Base-by-base conservation (phyloP, 768 basidiomycete species). In the Chalciporus piperatus region DNA sequence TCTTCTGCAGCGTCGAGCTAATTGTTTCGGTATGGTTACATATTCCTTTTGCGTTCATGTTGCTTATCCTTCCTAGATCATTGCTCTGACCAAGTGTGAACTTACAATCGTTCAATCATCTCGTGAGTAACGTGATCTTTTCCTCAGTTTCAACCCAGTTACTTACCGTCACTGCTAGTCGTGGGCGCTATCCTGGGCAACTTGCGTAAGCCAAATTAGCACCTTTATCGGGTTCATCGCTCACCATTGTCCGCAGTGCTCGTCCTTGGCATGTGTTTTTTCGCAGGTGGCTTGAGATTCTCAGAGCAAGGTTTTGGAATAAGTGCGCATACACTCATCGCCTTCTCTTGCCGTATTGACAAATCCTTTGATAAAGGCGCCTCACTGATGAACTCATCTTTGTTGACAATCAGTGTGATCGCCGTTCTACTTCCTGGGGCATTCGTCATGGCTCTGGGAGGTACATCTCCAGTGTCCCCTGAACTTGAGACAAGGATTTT, bases 181-280 rank as follows among this genome's bases (percentile, higher is more conserved):
- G 77, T 94, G 51, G 92, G 92, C 1, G 83, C 86, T 1, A 90
- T 94, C 66, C 70, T 94, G 14, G 87, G 85, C 61, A 92, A 91
- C 69, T 73, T 89, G 47, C 65, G 82, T 83, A 55, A 32, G 81
- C 27, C 27, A 1, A 27, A 27, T 6, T 27, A 5, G 6, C 6
- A 27, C 3, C 27, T 6, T 7, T 9, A 5, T 27, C 22, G 22
- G 22, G 22, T 27, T 7, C 9, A 7, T 32, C 2, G 14, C 30
- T 32, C 44, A 27, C 1, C 9, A 17, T 6, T 28, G 10, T 33
- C 4, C 20, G 17, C 40, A 91, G 89, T 94, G 2, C 80, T 94
- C 37, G 89, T 93, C 14, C 78, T 92, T 12, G 91, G 91, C n/a
- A 80, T 92, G 67, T 89, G 88, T 59, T 89, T 92, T 70, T 87